A percentile compares a stretch with the other conserved stretches of the same genome.
Conservation (phyloP, 192 early-diverging fungal genomes). For the Irineochytrium annulatum region DNA sequence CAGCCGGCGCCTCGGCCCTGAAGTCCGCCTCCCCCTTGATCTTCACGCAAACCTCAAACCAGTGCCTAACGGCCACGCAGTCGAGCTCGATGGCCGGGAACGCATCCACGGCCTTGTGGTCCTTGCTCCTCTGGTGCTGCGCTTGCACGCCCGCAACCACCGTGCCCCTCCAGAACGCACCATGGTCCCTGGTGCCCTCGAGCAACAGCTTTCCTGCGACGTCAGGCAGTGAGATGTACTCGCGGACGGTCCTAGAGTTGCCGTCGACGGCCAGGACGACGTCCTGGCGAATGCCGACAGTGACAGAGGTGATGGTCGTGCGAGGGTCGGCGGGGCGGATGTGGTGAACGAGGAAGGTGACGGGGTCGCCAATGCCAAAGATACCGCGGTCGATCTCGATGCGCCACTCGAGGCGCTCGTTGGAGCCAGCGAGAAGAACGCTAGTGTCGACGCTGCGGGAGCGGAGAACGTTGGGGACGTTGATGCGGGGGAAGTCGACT, state of each 20-base stretch:
- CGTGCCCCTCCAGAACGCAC: not conserved
- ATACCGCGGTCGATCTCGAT: not conserved
- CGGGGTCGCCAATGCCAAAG: not conserved
- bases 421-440: slow-evolving; percentile 14
- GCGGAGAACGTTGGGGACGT: slow-evolving; percentile 10
- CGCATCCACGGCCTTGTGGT: not conserved
- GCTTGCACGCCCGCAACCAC: not conserved
- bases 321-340: not conserved
- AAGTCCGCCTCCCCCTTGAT: slow-evolving; percentile 3
- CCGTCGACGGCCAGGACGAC: not conserved
- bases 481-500: slow-evolving; percentile 24
- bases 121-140: not conserved
- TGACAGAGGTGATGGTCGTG: not conserved
- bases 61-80: not conserved
- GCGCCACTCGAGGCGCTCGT: not conserved
- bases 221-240: not conserved
- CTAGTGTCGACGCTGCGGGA: slow-evolving; percentile 8
- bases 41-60: not conserved
- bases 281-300: not conserved
- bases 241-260: not conserved
- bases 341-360: not conserved
- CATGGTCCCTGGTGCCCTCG: no score
- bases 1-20: not conserved
- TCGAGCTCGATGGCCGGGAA: not conserved
- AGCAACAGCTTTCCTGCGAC: not conserved